Percentiles rank a stretch among this genome's conserved stretches.
Evolutionary conservation across 2,329 filamentous ascomycete genomes (phyloP).

Genomic region (Mycocentrospora acerina): DNA sequence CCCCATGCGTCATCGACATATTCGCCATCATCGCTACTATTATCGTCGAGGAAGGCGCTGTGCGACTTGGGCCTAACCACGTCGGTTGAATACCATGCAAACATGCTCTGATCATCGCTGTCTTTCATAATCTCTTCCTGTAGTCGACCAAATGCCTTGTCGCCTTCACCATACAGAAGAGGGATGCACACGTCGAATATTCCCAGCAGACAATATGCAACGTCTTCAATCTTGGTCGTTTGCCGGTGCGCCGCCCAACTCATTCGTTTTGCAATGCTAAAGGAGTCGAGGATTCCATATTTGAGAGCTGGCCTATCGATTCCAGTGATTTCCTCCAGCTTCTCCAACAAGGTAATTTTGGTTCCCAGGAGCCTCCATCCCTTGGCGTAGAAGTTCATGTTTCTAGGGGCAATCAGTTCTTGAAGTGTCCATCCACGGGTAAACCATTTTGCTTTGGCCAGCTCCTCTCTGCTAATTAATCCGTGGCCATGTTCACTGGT

Average conservation of each 20-base stretch:
- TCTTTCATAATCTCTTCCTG: constrained; percentile 12
- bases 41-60: no score
- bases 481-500: no score
- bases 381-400: constrained; percentile 6
- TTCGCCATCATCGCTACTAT: no score
- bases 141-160: constrained; percentile 9
- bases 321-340: no score
- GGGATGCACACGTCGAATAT: constrained; percentile 17
- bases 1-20: no score
- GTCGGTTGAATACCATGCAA: no score
- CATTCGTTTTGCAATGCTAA: constrained; percentile 7
- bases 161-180: constrained; percentile 12
- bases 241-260: constrained; percentile 13
- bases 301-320: no score
- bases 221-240: constrained; percentile 14
- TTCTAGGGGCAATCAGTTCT: constrained; percentile 14
- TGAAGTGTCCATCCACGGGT: constrained; percentile 18
- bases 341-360: no score
- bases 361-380: constrained; percentile 1
- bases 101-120: constrained; percentile 1
- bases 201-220: constrained; percentile 18
- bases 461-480: no score
- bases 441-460: constrained; percentile 4
- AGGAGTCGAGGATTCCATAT: neutral
- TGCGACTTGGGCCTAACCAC: no score